phyloP scores from a whole-genome alignment of 2,329 filamentous ascomycete species.

The Graphilbum sp. region DNA sequence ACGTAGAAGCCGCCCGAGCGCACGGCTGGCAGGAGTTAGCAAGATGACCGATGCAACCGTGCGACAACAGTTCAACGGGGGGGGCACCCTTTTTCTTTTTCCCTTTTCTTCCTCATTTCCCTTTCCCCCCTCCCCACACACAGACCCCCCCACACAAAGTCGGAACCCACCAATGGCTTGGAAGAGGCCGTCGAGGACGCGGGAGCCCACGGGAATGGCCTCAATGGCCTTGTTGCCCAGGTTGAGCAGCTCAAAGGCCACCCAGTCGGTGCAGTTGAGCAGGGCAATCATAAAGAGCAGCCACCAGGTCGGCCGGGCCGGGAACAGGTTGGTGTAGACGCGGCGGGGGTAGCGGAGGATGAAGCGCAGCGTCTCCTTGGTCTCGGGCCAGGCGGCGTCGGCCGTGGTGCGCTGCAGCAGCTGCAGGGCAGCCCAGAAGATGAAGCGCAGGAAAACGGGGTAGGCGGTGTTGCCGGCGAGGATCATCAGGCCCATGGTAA shows the following conservation, averaged over 20 bases:
- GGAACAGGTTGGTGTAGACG: constrained; percentile 49
- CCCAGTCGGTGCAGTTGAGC: constrained; percentile 48
- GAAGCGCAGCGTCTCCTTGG: constrained; percentile 34
- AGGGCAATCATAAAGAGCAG: constrained; percentile 42
- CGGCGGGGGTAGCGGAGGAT: constrained; percentile 39
- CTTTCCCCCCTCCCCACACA: no score
- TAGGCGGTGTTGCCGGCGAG: constrained; percentile 52
- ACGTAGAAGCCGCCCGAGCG: constrained; percentile 52
- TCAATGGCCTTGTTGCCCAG: constrained; percentile 41
- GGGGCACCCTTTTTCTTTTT: no score
- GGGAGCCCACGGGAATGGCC: constrained; percentile 31
- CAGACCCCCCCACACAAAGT: no score
- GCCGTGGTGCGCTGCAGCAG: constrained; percentile 21
- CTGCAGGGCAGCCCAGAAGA: constrained; percentile 35
- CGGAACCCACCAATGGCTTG: constrained; percentile 39
- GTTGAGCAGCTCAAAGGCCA: constrained; percentile 48
- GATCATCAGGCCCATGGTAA: constrained; percentile 39
- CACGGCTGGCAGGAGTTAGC: no score
- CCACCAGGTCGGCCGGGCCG: constrained; percentile 47
- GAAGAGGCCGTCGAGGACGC: constrained; percentile 48
- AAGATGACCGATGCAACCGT: no score
- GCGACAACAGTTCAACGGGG: no score
- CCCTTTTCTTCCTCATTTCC: no score
- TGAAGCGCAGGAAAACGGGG: constrained; percentile 44
- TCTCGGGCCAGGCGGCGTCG: constrained; percentile 18